Evolutionary conservation across 345 rosid genomes (phyloP).

Genomic region (Acer yangbiense): DNA sequence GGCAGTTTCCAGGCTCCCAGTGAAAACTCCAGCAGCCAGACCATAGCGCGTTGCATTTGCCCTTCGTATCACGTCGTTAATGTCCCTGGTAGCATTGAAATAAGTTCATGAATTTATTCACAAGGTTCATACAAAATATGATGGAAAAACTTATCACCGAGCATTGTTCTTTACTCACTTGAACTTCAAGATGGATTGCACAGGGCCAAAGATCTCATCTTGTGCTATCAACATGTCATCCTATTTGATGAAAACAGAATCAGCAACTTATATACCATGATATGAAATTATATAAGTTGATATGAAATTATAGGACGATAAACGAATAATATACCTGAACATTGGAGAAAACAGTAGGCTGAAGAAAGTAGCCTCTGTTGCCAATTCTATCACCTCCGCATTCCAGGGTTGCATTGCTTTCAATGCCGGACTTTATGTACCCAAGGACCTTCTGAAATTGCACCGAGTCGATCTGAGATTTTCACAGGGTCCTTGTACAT

Average conservation of each 20-base stretch:
- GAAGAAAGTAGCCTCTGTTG: constrained; percentile 75
- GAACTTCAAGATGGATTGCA: constrained; percentile 92
- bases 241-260: constrained; percentile 33
- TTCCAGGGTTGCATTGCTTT: constrained; percentile 83
- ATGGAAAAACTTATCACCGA: neutral
- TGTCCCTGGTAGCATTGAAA: constrained; percentile 45
- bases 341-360: constrained; percentile 96
- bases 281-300: neutral
- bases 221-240: constrained; percentile 90
- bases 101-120: too few relatives aligned
- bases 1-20: constrained; percentile 65
- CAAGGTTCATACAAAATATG: neutral
- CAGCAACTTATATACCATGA: neutral
- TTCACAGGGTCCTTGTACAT: neutral
- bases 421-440: constrained; percentile 74
- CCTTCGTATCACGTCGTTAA: constrained; percentile 69
- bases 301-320: neutral
- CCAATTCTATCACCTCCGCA: constrained; percentile 87
- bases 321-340: constrained; percentile 52
- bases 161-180: constrained; percentile 47
- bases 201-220: constrained; percentile 98
- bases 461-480: constrained; percentile 64
- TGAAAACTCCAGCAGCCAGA: constrained; percentile 91
- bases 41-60: constrained; percentile 72
- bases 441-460: constrained; percentile 80